phyloP scores from a whole-genome alignment of 257 asterid genomes.

The Solanum rostratum region DNA sequence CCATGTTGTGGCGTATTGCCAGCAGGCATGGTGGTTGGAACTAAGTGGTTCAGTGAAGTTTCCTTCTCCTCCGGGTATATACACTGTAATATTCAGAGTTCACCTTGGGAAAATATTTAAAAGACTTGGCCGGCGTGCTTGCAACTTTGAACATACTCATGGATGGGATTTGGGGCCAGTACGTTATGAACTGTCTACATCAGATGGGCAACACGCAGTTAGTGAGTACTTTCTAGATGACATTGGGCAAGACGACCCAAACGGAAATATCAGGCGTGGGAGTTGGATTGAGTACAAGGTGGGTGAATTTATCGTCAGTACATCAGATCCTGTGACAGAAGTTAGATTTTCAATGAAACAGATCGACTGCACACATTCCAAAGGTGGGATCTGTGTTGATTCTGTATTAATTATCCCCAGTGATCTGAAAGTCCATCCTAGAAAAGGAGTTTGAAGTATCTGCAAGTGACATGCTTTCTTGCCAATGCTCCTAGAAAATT shows the following conservation, averaged over 20 bases:
- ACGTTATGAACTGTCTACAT: constrained; percentile 63
- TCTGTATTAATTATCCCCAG: constrained; percentile 63
- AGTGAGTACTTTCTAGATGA: constrained; percentile 69
- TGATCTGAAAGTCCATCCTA: constrained; percentile 38
- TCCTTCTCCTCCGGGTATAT: constrained; percentile 82
- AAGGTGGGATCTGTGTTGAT: constrained; percentile 97
- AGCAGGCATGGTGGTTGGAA: constrained; percentile 99
- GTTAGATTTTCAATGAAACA: constrained; percentile 88
- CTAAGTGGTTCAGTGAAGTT: constrained; percentile 67
- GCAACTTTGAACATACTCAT: constrained; percentile 76
- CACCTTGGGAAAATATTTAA: constrained; percentile 76
- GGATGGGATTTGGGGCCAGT: constrained; percentile 94
- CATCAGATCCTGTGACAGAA: constrained; percentile 51
- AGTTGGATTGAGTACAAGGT: constrained; percentile 90
- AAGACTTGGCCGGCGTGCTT: constrained; percentile 82
- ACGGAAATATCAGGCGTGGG: constrained; percentile 60
- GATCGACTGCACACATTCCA: constrained; percentile 95
- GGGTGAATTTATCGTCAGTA: constrained; percentile 67
- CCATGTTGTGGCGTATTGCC: constrained; percentile 71
- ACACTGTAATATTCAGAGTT: constrained; percentile 62
- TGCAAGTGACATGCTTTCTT: constrained; percentile 3
- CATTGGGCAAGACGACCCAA: constrained; percentile 36
- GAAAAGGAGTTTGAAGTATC: constrained; percentile 28
- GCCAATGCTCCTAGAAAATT: background rate
- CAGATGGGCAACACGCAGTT: constrained; percentile 82